Percentiles rank a stretch among this genome's conserved stretches.
phyloP scores from a whole-genome alignment of 1,284 basidiomycete genomes.

The Bjerkandera adusta region DNA sequence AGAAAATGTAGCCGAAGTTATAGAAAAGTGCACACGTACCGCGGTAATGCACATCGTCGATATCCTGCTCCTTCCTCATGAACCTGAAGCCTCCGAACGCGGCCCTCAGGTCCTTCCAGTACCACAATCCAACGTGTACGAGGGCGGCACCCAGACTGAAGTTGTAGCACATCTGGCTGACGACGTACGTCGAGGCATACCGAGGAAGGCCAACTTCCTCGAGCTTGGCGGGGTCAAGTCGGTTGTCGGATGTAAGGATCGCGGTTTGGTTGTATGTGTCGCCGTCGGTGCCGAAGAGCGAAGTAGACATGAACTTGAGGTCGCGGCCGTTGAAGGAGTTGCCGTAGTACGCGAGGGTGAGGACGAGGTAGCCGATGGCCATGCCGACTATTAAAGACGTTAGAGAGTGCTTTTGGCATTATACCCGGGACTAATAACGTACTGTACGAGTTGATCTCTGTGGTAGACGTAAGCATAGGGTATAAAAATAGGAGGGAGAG shows the following conservation, averaged over 20 bases:
- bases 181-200: constrained; percentile 49
- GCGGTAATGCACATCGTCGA: constrained; percentile 48
- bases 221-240: constrained; percentile 38
- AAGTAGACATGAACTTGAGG: constrained; percentile 48
- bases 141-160: constrained; percentile 47
- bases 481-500: constrained; percentile 6
- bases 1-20: neutral
- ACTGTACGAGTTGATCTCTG: constrained; percentile 41
- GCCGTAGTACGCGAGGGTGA: constrained; percentile 46
- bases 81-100: constrained; percentile 44
- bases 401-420: neutral
- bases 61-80: constrained; percentile 35
- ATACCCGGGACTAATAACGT: too few relatives aligned
- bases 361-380: constrained; percentile 44
- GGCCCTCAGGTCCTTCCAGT: constrained; percentile 44
- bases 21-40: constrained; percentile 23
- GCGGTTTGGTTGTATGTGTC: constrained; percentile 42
- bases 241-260: constrained; percentile 42
- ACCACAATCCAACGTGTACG: constrained; percentile 48
- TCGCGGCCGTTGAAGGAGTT: constrained; percentile 48
- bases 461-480: constrained; percentile 3
- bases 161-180: constrained; percentile 51
- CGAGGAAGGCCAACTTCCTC: constrained; percentile 40
- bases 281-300: constrained; percentile 43
- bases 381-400: constrained; percentile 38